Evolutionary conservation across 2,329 filamentous ascomycete genomes (phyloP).

Genomic region (Penicillium sp.): DNA sequence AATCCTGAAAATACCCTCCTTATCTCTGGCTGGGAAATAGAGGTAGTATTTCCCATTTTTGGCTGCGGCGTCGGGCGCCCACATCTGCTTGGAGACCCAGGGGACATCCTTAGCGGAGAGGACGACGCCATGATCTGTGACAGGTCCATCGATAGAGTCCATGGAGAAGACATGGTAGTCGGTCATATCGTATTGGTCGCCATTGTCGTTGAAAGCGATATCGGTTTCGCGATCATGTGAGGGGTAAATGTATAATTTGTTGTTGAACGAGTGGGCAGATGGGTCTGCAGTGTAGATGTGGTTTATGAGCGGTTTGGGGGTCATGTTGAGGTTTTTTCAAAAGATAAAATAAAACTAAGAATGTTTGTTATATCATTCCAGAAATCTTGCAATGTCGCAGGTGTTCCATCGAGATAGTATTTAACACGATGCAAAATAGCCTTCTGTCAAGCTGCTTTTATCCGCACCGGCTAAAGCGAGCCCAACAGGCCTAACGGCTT

Average conservation of each 20-base stretch:
- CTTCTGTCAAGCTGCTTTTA: background rate
- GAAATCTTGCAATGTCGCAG: background rate
- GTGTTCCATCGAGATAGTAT: background rate
- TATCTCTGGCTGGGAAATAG: conserved; percentile 76
- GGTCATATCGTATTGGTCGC: conserved; percentile 82
- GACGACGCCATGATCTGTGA: conserved; percentile 74
- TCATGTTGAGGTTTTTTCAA: conserved; percentile 8
- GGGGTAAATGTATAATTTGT: conserved; percentile 76
- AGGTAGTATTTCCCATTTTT: conserved; percentile 75
- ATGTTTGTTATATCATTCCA: too few relatives aligned
- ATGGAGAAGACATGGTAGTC: conserved; percentile 81
- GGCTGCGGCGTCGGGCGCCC: conserved; percentile 76
- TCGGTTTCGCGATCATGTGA: conserved; percentile 78
- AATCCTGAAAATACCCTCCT: conserved; percentile 71
- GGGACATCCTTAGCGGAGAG: conserved; percentile 69
- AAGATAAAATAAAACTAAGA: background rate
- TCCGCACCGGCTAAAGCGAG: conserved; percentile 7
- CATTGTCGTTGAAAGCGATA: conserved; percentile 79
- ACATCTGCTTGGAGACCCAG: conserved; percentile 79
- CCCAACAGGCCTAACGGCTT: background rate
- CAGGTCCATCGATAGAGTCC: conserved; percentile 59
- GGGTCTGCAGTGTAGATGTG: conserved; percentile 80
- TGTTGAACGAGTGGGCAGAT: conserved; percentile 78
- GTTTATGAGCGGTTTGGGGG: conserved; percentile 65
- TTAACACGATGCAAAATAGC: background rate